Base-by-base conservation (phyloP, 345 rosid species). In the Eucalyptus brandiana region DNA sequence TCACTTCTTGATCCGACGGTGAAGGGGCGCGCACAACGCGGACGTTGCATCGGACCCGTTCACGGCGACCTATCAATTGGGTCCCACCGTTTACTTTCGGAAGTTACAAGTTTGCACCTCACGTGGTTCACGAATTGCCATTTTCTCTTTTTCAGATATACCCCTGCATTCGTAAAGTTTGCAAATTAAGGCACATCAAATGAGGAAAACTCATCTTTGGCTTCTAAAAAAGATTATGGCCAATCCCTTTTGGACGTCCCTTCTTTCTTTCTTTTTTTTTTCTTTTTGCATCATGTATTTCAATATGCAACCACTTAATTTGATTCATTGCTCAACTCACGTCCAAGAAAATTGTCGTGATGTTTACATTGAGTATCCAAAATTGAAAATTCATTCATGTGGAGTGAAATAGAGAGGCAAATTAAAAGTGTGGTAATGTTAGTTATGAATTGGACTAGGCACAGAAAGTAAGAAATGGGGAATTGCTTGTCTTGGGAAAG, bases 241-340 rank as follows among this genome's bases (percentile, higher is more conserved):
- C 80, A 9, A 56, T 24, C 62, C 62, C 62, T 56, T 10, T 23
- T 24, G 62, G 30, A 56, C 14, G 9, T 26, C 62, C 30, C 13
- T 17, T n/a, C 9, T n/a, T 65, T n/a, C 1, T 30, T 14, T 67
- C 0, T 11, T 4, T 47, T 1, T 47, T 47, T 47, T 8, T 6
- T 50, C 24, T 53, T 0, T 4, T 67, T 32, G 80, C 80, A 18
- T 4, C 2, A 19, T 19, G 12, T 19, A 18, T 72, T 72, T 72
- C 44, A 34, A 72, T 19, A 3, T 19, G 45, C 26, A 10, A 24
- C 28, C 8, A 1, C 44, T 18, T 34, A 5, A 34, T 42, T 34
- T 37, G 81, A 1, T 37, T 72, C 2, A 72, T 10, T 10, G 14
- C 45, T 37, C 12, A 14, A 72, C 81, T 32, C 37, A 21, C 7